Conservation (phyloP, 2,329 filamentous ascomycete genomes). For the Cladosporium sp. region DNA sequence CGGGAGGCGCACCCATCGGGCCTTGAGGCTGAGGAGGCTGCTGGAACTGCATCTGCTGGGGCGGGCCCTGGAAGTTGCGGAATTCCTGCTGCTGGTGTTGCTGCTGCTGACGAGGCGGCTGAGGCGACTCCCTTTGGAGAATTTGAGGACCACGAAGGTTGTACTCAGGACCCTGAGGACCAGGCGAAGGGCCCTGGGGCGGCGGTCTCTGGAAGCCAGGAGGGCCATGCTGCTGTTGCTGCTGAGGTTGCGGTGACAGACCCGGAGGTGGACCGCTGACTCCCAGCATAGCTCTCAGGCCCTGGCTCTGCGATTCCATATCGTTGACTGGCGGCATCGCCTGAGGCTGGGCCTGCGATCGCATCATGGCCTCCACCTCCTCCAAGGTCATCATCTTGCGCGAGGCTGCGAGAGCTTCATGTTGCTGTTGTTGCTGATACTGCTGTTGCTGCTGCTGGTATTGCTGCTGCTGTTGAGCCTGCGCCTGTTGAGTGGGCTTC, state of each 20-base stretch:
- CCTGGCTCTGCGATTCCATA: conserved; percentile 34
- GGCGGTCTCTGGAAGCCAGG: conserved; percentile 55
- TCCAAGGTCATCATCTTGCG: conserved; percentile 93
- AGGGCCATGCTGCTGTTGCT: conserved; percentile 40
- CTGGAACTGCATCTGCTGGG: conserved; percentile 30
- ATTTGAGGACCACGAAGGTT: conserved; percentile 44
- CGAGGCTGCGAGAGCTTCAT: conserved; percentile 38
- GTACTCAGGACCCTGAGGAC: conserved; percentile 44
- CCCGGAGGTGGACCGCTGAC: conserved; percentile 29
- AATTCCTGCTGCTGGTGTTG: conserved; percentile 31
- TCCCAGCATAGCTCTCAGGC: conserved; percentile 40
- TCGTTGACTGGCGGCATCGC: conserved; percentile 28
- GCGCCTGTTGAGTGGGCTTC: conserved; percentile 40
- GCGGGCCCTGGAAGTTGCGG: conserved; percentile 28
- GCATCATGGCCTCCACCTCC: conserved; percentile 94
- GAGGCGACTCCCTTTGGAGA: conserved; percentile 40
- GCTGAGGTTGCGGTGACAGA: conserved; percentile 27
- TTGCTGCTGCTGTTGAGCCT: conserved; percentile 28
- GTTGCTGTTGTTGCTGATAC: conserved; percentile 19
- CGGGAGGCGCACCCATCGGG: conserved; percentile 30
- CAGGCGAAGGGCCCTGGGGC: conserved; percentile 31
- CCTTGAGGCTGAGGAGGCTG: conserved; percentile 29
- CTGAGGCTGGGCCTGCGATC: conserved; percentile 60
- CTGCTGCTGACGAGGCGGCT: conserved; percentile 23
- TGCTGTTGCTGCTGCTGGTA: conserved; percentile 20